Base-by-base conservation (phyloP, 352 stramenopile genomes). In the Pythium rishiriense region DNA sequence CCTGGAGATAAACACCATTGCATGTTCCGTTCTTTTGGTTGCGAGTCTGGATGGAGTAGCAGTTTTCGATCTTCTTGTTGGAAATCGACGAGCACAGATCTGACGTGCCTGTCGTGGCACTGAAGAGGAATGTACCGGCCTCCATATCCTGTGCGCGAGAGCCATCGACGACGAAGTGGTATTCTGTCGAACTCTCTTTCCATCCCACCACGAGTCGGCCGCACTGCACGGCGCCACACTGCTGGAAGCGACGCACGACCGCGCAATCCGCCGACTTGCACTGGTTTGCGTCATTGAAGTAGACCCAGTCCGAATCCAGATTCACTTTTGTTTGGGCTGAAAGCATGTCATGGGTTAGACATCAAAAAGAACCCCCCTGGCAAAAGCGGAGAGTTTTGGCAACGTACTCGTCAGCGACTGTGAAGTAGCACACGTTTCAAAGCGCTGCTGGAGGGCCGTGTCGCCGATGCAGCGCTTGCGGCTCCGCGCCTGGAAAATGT, bases 151-250 rank as follows among this genome's bases (percentile, higher is more conserved):
- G 78, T 1, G 60, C 63, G 22, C 83, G 79, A 10, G 84, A 91
- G 26, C 86, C 84, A 28, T 93, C 81, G n/a, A 85, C 81, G 14
- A 95, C 64, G 25, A 93, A 93, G 61, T 87, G 75, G 56, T 88
- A 92, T 28, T 73, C 63, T 6, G 64, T 66, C 21, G 70, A 64
- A 26, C 47, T 69, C 17, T 86, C 85, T 57, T 88, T 91, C 84
- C 83, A 95, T 35, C 80, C 79, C 1, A 81, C 70, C 29, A 93
- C 56, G 24, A 93, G 61, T 48, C 83, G 73, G 11, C 84, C 84
- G 54, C 84, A 93, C 62, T 90, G 72, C 22, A 91, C 77, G n/a
- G 85, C 73, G 1, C 65, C 70, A 54, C 76, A 88, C 28, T 81
- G 58, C 46, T 92, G 75, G 54, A 95, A 90, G 59, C 81, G 74